phyloP scores from a whole-genome alignment of 1,139 yeast genomes.

The Saccharomyces pastorianus region DNA sequence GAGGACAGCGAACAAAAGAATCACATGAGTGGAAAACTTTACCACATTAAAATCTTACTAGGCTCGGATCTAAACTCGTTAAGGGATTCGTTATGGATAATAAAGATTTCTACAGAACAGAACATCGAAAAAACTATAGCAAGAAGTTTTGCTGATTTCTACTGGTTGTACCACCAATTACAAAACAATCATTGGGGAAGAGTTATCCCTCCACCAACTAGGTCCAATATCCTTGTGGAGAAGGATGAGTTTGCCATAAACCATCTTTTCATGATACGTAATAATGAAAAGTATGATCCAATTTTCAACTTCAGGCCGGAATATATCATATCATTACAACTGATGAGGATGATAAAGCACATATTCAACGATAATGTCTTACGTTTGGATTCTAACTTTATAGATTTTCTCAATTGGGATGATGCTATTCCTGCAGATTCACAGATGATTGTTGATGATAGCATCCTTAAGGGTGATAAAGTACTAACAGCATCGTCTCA shows the following conservation, averaged over 20 bases:
- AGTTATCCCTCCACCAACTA: constrained; percentile 79
- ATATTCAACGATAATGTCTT: constrained; percentile 49
- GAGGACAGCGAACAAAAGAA: not conserved
- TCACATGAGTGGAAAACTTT: not conserved
- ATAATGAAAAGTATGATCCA: not conserved
- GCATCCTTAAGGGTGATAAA: not conserved
- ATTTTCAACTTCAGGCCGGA: constrained; percentile 37
- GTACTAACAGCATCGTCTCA: not conserved
- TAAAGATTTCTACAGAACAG: not conserved
- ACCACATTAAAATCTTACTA: not conserved
- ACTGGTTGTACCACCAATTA: constrained; percentile 76
- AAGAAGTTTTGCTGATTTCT: constrained; percentile 67
- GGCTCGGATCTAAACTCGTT: not conserved
- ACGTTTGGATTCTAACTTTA: constrained; percentile 60
- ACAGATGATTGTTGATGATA: constrained; percentile 14
- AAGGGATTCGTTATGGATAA: not conserved
- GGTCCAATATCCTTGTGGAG: constrained; percentile 67
- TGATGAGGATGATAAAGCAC: constrained; percentile 72
- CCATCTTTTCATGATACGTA: not conserved
- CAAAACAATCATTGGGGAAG: constrained; percentile 76
- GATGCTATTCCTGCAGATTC: not conserved
- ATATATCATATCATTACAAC: constrained; percentile 54
- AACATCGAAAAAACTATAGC: not conserved
- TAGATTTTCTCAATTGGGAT: constrained; percentile 50
- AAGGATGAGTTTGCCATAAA: constrained; percentile 40